Conservation (phyloP, 805 yeast species). For the Cephaloascus albidus region DNA sequence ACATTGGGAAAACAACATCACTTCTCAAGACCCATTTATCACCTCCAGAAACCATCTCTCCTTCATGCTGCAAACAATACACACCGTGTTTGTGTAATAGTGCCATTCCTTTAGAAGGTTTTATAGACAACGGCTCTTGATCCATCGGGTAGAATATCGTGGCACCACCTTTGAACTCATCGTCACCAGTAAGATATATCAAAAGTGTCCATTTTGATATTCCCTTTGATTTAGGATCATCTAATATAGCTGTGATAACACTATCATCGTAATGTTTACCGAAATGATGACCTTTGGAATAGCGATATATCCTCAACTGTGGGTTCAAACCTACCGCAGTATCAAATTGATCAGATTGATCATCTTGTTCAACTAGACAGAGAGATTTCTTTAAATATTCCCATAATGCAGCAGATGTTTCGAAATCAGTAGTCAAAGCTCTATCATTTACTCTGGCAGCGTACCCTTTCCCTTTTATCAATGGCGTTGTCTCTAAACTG, state of each 20-base stretch:
- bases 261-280: constrained; percentile 56
- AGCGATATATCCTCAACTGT: constrained; percentile 46
- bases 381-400: constrained; percentile 17
- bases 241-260: constrained; percentile 23
- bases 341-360: constrained; percentile 22
- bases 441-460: constrained; percentile 54
- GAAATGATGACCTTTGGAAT: constrained; percentile 47
- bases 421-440: constrained; percentile 25
- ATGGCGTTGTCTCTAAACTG: constrained; percentile 36
- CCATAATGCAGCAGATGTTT: constrained; percentile 32
- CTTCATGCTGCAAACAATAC: constrained; percentile 55
- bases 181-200: constrained; percentile 47
- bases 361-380: constrained; percentile 14
- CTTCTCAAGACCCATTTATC: constrained; percentile 57
- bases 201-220: constrained; percentile 51
- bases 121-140: constrained; percentile 15
- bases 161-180: constrained; percentile 49
- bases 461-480: constrained; percentile 37
- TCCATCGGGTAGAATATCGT: constrained; percentile 34
- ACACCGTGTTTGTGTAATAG: constrained; percentile 59
- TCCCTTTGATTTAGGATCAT: constrained; percentile 14
- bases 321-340: constrained; percentile 43
- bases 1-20: constrained; percentile 30
- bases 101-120: constrained; percentile 47
- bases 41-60: constrained; percentile 38